phyloP scores from a whole-genome alignment of 2,329 filamentous ascomycete genomes.

The Balansia obtecta region DNA sequence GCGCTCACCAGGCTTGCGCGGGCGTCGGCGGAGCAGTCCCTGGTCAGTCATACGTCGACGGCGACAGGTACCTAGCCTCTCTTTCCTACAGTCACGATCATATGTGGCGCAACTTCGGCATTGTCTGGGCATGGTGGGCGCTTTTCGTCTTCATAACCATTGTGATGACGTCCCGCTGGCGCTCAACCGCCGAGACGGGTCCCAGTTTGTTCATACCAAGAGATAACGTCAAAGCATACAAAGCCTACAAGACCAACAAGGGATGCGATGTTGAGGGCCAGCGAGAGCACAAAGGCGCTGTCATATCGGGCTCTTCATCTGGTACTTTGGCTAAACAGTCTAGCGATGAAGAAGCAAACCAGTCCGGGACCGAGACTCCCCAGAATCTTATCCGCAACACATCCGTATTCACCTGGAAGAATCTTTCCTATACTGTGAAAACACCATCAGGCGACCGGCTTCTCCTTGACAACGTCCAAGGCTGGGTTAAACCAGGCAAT shows the following conservation, averaged over 20 bases:
- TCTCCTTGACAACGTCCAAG: conserved; percentile 68
- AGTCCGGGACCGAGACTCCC: conserved; percentile 3
- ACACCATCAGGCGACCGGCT: conserved; percentile 48
- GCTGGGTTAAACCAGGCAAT: conserved; percentile 73
- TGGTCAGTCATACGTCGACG: conserved; percentile 36
- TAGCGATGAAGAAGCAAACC: background rate
- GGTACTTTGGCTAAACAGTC: background rate
- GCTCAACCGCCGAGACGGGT: conserved; percentile 36
- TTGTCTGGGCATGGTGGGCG: conserved; percentile 50
- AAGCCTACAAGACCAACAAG: conserved; percentile 14
- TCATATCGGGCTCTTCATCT: background rate
- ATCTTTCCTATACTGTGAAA: conserved; percentile 57
- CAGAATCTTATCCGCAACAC: conserved; percentile 45
- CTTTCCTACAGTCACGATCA: conserved; percentile 40
- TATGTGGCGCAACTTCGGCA: conserved; percentile 49
- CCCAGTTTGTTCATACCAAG: conserved; percentile 48
- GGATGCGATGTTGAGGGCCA: conserved; percentile 38
- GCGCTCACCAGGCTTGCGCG: conserved; percentile 37
- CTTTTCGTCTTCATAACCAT: conserved; percentile 48
- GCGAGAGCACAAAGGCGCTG: conserved; percentile 12
- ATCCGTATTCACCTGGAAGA: conserved; percentile 62
- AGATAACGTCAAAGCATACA: conserved; percentile 32
- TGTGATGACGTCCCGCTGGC: conserved; percentile 44
- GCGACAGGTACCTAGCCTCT: conserved; percentile 44
- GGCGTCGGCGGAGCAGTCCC: conserved; percentile 42